Evolutionary conservation across 768 basidiomycete genomes (phyloP).

Genomic region (Saitozyma sp.): DNA sequence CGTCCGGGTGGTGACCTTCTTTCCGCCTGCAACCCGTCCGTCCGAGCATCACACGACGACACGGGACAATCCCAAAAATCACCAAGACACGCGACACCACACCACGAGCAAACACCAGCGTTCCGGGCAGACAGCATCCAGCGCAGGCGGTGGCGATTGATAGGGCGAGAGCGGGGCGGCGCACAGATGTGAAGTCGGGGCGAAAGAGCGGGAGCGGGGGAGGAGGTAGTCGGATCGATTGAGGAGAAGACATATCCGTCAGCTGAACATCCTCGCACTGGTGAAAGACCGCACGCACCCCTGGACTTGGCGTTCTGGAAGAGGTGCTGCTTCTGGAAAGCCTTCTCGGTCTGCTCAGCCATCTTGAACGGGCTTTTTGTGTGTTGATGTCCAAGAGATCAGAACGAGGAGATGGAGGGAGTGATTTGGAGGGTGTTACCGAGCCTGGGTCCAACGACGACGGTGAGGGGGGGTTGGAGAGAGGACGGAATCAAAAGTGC

Average conservation of each 20-base stretch:
- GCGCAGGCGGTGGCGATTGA: not conserved
- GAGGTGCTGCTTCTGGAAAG: constrained; percentile 94
- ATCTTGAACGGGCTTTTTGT: constrained; percentile 36
- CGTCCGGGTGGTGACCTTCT: constrained; percentile 90
- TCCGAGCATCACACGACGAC: not conserved
- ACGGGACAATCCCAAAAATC: too few relatives aligned
- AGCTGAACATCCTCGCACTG: constrained; percentile 5
- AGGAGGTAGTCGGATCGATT: not conserved
- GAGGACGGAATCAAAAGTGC: too few relatives aligned
- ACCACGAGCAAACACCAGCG: not conserved
- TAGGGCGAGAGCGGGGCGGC: too few relatives aligned
- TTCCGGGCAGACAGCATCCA: too few relatives aligned
- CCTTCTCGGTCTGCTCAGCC: constrained; percentile 82
- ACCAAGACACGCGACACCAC: not conserved
- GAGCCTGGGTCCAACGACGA: too few relatives aligned
- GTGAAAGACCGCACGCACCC: constrained; percentile 61
- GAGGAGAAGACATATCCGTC: constrained; percentile 9
- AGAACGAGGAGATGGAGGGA: constrained; percentile 1
- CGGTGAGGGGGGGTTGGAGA: too few relatives aligned
- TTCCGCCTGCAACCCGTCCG: constrained; percentile 62
- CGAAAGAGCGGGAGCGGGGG: too few relatives aligned
- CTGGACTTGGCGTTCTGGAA: constrained; percentile 96
- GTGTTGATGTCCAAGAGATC: not conserved
- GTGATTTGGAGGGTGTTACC: constrained; percentile 5
- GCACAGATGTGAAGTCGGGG: too few relatives aligned